Percentiles rank a stretch among this genome's conserved stretches.
These are phyloP conservation scores for Oryza rufipogon DNA, from an alignment of 176 grass and related monocot species.

Conservation along the genomic window DNA sequence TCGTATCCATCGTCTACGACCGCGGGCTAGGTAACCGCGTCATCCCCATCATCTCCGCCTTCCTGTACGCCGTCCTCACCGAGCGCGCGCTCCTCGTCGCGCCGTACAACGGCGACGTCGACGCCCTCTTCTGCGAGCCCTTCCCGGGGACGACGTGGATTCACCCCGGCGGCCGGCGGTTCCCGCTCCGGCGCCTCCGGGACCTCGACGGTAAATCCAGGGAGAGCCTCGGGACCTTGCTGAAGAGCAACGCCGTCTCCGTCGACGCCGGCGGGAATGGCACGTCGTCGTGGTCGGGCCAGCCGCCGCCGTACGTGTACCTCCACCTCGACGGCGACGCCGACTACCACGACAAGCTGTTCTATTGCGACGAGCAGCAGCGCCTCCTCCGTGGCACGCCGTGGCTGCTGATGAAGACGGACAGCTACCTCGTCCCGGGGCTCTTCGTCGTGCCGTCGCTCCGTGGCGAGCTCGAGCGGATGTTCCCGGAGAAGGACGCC, in stretches of 20 bases:
- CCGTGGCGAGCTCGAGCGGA: slow-evolving; percentile 34
- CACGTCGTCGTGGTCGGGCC: neutral
- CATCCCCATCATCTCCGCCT: slow-evolving; percentile 55
- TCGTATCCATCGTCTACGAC: slow-evolving; percentile 59
- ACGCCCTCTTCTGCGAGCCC: slow-evolving; percentile 68
- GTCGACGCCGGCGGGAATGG: neutral
- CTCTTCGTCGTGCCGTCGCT: slow-evolving; percentile 59
- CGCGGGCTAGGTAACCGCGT: slow-evolving; percentile 78
- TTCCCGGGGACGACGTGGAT: slow-evolving; percentile 73
- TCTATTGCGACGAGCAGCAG: slow-evolving; percentile 73
- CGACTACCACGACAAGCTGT: slow-evolving; percentile 56
- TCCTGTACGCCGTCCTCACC: slow-evolving; percentile 67
- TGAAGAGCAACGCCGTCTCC: slow-evolving; percentile 33
- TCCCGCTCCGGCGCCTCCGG: slow-evolving; percentile 34
- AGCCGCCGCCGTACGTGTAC: slow-evolving; percentile 48
- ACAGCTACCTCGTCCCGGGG: slow-evolving; percentile 60
- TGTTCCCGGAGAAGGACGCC: slow-evolving; percentile 60
- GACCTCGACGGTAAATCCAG: slow-evolving; percentile 16
- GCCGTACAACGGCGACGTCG: slow-evolving; percentile 33
- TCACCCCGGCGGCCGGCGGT: slow-evolving; percentile 29
- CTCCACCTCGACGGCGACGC: slow-evolving; percentile 61
- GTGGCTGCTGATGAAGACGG: slow-evolving; percentile 61
- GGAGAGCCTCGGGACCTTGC: slow-evolving; percentile 62
- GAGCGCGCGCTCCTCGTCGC: slow-evolving; percentile 59
- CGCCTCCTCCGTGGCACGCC: slow-evolving; percentile 30